These are phyloP conservation scores for Aspergillaceae sp. DNA, from an alignment of 2,329 filamentous ascomycete species.

Conservation along the genomic window DNA sequence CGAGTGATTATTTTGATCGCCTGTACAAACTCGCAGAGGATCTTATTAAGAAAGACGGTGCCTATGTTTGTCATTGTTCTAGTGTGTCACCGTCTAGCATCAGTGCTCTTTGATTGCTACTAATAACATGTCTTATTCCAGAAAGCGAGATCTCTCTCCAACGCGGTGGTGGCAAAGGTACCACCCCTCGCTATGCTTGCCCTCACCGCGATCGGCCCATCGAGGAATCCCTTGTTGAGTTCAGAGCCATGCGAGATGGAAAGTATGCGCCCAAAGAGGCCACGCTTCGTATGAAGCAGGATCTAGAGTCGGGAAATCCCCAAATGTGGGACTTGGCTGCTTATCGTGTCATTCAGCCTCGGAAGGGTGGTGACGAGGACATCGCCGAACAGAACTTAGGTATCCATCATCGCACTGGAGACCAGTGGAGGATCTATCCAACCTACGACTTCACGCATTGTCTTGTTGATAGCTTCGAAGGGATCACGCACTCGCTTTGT, in stretches of 20 bases:
- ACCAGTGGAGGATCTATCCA: constrained; percentile 86
- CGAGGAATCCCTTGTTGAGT: constrained; percentile 71
- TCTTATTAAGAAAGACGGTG: constrained; percentile 60
- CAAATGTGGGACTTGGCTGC: constrained; percentile 96
- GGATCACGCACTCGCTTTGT: constrained; percentile 84
- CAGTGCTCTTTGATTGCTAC: not conserved
- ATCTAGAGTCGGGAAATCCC: constrained; percentile 70
- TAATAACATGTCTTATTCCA: constrained; percentile 13
- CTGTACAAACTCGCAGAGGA: constrained; percentile 85
- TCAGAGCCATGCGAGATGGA: constrained; percentile 82
- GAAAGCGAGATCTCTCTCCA: constrained; percentile 78
- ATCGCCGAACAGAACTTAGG: too few species aligned
- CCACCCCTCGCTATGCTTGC: constrained; percentile 67
- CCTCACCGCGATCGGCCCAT: constrained; percentile 65
- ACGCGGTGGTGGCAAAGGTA: constrained; percentile 65
- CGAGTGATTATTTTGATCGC: constrained; percentile 80
- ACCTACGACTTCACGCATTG: constrained; percentile 58
- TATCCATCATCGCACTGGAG: constrained; percentile 60
- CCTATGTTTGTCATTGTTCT: constrained; percentile 80
- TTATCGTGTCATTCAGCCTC: constrained; percentile 78
- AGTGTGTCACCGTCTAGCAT: constrained; percentile 28
- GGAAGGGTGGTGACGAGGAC: constrained; percentile 40
- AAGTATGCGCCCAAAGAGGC: constrained; percentile 80
- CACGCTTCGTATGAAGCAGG: constrained; percentile 87
- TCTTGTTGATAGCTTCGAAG: constrained; percentile 84